Evolutionary conservation across 2,329 filamentous ascomycete species (phyloP), one percentile per base, ranked within the genome.

Genomic region (Sporothrix variecibatus): DNA sequence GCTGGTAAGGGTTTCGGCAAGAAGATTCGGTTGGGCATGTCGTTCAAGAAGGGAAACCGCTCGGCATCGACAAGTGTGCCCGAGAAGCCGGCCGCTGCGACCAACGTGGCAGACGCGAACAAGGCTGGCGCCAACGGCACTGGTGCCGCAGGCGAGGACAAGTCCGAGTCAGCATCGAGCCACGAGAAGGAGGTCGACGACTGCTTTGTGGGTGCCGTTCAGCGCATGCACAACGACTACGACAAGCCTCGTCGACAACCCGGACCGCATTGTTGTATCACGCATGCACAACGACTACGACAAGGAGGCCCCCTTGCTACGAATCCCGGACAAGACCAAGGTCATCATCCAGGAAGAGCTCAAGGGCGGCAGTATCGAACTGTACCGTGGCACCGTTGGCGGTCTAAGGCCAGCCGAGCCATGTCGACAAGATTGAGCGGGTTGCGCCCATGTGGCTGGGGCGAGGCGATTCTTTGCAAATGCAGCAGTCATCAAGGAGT

Each of bases 401-500:
- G 90, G 89, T 8, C 87, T 97, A 4, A 4, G 93, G 92, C 1
- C 76, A 70, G 56, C 53, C 65, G 31, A 86, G 89, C 65, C 93
- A 97, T 78, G 92, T 91, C 26, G 94, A 97, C 81, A 84, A 92
- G 26, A 92, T 99, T 71, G 95, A 98, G 83, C 92, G 94, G 79
- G 89, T 92, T 56, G 94, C 92, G 6, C 95, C 96, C 1, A 92
- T 93, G 86, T 99, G 96, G 96, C 86, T 99, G 7, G 7, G 95
- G 93, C 17, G 95, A 98, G 76, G 88, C 97, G 49, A 85, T 99
- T 17, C 85, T 99, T 99, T 65, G 81, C 94, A 86, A 98, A 98
- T 81, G 88, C 90, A 80, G 89, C 94, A 9, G 94, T 94, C 0
- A 83, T 87, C 75, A 98, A 98, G 84, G 96, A 98, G n/a, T 91